phyloP scores from a whole-genome alignment of 495 filamentous ascomycete species.

The Aspergillus haitiensis region DNA sequence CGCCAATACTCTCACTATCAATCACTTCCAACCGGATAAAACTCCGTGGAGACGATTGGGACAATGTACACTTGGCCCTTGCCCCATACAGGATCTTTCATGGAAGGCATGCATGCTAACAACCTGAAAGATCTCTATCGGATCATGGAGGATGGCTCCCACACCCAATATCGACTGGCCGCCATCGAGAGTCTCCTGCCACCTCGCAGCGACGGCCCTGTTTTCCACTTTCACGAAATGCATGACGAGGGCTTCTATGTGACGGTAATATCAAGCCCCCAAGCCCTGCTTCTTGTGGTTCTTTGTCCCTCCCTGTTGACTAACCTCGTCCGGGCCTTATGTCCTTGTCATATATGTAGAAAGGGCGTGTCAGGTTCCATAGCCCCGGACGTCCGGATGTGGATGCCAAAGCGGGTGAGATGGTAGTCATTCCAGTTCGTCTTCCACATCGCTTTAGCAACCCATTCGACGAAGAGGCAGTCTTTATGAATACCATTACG shows the following conservation, averaged over 20 bases:
- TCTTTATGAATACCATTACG: neutral
- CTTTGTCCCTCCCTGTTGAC: too few relatives aligned
- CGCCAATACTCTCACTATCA: neutral
- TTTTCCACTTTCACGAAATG: slow-evolving; percentile 4
- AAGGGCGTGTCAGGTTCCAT: neutral
- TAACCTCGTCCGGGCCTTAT: too few relatives aligned
- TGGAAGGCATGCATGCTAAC: neutral
- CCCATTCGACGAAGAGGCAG: neutral
- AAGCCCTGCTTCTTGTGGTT: too few relatives aligned
- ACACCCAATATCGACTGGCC: slow-evolving; percentile 3
- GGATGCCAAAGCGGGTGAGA: neutral
- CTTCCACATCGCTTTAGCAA: neutral
- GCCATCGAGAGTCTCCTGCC: neutral
- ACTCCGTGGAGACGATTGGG: neutral
- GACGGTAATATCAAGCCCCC: neutral
- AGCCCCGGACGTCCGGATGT: neutral
- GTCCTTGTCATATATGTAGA: neutral
- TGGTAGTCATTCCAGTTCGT: neutral
- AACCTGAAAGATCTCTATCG: neutral
- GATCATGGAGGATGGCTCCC: neutral
- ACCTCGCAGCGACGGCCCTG: neutral
- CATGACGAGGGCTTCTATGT: neutral
- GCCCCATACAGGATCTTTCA: neutral
- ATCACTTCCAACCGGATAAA: slow-evolving; percentile 1
- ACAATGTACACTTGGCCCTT: neutral